Conservation (phyloP, 495 filamentous ascomycete genomes). For the Neurospora tetraspora region DNA sequence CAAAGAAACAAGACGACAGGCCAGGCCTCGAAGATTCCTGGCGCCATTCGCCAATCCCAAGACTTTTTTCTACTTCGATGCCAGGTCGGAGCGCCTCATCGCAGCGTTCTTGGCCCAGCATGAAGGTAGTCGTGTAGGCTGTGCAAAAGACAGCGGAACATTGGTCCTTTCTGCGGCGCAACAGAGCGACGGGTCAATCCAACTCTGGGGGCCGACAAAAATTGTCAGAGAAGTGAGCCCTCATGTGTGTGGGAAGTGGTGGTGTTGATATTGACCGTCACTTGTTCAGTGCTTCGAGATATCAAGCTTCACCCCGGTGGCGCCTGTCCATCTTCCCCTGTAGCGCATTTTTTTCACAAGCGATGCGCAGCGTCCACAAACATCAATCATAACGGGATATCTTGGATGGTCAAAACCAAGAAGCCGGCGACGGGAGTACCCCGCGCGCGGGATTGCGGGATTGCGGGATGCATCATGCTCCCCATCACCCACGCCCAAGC, state of each 20-base stretch:
- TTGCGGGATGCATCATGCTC: not conserved
- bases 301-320: not conserved
- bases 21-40: too few species aligned
- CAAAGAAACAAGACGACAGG: not conserved
- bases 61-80: not conserved
- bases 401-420: not conserved
- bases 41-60: not conserved
- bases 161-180: not conserved
- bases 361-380: not conserved
- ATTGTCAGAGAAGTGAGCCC: not conserved
- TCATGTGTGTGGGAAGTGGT: not conserved
- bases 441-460: not conserved
- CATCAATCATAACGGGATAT: not conserved
- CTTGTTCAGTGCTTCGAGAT: not conserved
- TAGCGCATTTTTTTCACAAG: not conserved
- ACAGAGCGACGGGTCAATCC: not conserved
- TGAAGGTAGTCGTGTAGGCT: not conserved
- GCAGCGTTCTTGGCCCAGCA: not conserved
- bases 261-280: not conserved
- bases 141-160: not conserved
- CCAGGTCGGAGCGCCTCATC: not conserved
- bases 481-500: too few species aligned
- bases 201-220: not conserved
- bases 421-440: not conserved
- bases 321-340: not conserved